Evolutionary conservation across 2,329 filamentous ascomycete species (phyloP).

Genomic region (Conoideocrella luteorostrata): DNA sequence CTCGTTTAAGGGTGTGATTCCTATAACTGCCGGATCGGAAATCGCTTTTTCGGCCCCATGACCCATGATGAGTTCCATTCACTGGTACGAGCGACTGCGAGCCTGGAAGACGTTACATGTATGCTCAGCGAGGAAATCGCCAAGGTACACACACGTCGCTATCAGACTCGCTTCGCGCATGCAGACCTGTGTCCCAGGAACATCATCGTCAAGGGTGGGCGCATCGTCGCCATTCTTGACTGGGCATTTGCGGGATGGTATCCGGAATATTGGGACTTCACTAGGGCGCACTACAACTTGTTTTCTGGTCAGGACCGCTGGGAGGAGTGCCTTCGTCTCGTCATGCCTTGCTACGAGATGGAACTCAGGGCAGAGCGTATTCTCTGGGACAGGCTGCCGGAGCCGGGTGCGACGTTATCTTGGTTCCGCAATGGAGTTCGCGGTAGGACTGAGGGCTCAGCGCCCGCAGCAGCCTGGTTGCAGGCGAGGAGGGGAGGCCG

Average conservation of each 20-base stretch:
- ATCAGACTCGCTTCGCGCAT: slow-evolving; percentile 20
- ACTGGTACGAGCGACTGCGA: slow-evolving; percentile 14
- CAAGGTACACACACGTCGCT: slow-evolving; percentile 17
- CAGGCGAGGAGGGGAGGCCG: slow-evolving; percentile 15
- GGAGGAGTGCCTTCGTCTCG: slow-evolving; percentile 14
- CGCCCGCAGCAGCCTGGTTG: slow-evolving; percentile 17
- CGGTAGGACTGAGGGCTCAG: slow-evolving; percentile 10
- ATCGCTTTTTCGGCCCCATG: slow-evolving; percentile 19
- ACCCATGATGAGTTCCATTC: slow-evolving; percentile 20
- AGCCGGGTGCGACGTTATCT: slow-evolving; percentile 13
- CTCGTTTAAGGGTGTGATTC: too few relatives aligned
- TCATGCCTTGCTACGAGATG: slow-evolving; percentile 16
- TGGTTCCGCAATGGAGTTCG: slow-evolving; percentile 11
- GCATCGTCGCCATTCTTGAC: slow-evolving; percentile 23
- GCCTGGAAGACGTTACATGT: slow-evolving; percentile 16
- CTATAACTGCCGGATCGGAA: slow-evolving; percentile 19
- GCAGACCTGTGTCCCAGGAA: slow-evolving; percentile 20
- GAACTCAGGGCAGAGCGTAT: slow-evolving; percentile 19
- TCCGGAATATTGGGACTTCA: slow-evolving; percentile 25
- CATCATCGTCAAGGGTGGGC: slow-evolving; percentile 20
- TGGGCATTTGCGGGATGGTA: slow-evolving; percentile 29
- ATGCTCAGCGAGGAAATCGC: slow-evolving; percentile 18
- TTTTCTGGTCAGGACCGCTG: slow-evolving; percentile 14
- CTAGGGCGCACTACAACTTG: slow-evolving; percentile 20
- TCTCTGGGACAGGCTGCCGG: slow-evolving; percentile 16